phyloP scores from a whole-genome alignment of 129 eudicot species.

The Heracleum sosnowskyi region DNA sequence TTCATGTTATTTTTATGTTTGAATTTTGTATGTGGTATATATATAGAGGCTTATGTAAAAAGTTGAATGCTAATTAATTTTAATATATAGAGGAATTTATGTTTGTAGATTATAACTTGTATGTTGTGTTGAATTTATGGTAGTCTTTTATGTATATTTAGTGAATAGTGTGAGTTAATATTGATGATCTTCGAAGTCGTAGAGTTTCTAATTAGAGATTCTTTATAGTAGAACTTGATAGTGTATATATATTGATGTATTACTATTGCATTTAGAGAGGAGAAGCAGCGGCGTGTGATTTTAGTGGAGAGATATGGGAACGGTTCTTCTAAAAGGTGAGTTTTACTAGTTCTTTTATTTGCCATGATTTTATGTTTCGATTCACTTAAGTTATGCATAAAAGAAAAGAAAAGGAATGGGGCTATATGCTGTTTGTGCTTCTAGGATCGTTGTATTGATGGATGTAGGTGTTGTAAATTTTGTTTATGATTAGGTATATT shows the following conservation, averaged over 20 bases:
- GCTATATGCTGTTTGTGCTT: background rate
- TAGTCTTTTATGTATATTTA: background rate
- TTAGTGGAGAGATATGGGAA: conserved; percentile 68
- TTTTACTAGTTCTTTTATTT: background rate
- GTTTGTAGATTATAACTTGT: background rate
- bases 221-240: background rate
- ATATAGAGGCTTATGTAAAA: background rate
- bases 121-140: background rate
- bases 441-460: conserved; percentile 1
- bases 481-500: conserved; percentile 39
- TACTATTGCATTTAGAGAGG: conserved; percentile 22
- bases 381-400: background rate
- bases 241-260: background rate
- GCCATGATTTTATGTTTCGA: background rate
- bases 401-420: background rate
- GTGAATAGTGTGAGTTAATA: background rate
- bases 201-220: background rate
- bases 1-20: background rate
- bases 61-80: background rate
- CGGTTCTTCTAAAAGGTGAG: conserved; percentile 77
- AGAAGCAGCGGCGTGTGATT: conserved; percentile 31
- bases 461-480: background rate
- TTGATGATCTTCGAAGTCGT: background rate
- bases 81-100: background rate
- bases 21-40: too few relatives aligned